phyloP scores from a whole-genome alignment of 305 asterid genomes.

The Rubia peregrina region DNA sequence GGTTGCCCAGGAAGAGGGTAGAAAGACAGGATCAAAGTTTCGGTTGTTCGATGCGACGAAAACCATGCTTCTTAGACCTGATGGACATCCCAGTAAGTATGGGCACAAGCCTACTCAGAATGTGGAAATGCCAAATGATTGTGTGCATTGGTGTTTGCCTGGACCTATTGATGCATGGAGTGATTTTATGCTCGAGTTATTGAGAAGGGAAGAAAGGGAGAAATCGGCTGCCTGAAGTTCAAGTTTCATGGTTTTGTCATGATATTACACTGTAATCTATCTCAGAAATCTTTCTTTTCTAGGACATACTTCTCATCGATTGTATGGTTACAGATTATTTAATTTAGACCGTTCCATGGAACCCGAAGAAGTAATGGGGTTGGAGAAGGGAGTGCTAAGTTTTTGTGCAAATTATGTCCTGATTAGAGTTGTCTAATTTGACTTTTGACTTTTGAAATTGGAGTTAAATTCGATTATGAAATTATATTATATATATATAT shows the following conservation, averaged over 20 bases:
- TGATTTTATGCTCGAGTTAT: constrained; percentile 28
- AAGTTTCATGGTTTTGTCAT: not conserved
- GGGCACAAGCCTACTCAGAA: constrained; percentile 29
- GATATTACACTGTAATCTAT: not conserved
- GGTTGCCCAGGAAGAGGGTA: constrained; percentile 36
- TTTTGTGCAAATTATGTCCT: too few species aligned
- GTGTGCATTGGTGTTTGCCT: constrained; percentile 47
- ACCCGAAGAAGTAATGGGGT: not conserved
- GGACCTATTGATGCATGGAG: constrained; percentile 43
- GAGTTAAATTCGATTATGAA: too few species aligned
- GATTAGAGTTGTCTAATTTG: too few species aligned
- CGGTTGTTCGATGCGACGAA: constrained; percentile 19
- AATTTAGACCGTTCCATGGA: not conserved
- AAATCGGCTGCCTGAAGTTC: constrained; percentile 10
- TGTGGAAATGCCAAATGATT: constrained; percentile 23
- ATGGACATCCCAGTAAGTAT: constrained; percentile 23
- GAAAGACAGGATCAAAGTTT: constrained; percentile 27
- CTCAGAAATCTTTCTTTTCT: not conserved
- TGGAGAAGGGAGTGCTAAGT: not conserved
- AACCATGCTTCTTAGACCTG: constrained; percentile 18
- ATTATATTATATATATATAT: too few species aligned
- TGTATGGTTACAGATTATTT: not conserved
- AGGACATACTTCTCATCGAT: not conserved
- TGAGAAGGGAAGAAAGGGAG: constrained; percentile 24
- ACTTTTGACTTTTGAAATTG: too few species aligned